Conservation (phyloP, 2,329 filamentous ascomycete species). For the Penicillium sp. region DNA sequence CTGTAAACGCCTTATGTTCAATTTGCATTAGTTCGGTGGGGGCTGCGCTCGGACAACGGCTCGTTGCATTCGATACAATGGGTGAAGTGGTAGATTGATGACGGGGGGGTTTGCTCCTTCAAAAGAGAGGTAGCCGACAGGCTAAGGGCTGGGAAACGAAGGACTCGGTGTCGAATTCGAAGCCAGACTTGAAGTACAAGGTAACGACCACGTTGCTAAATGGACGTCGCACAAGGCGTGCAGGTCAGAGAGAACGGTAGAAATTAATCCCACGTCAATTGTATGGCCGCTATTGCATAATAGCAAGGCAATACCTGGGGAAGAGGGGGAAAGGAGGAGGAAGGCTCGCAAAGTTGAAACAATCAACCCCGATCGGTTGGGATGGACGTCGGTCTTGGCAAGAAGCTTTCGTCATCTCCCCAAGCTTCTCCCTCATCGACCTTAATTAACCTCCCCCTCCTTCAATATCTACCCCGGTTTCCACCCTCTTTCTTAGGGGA, state of each 20-base stretch:
- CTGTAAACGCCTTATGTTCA: conserved; percentile 19
- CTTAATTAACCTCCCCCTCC: conserved; percentile 9
- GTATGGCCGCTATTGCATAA: not conserved
- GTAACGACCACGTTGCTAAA: conserved; percentile 14
- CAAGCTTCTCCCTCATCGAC: conserved; percentile 19
- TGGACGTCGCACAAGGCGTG: conserved; percentile 6
- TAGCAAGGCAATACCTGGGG: not conserved
- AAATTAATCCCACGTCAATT: not conserved
- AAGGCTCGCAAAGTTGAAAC: conserved; percentile 14
- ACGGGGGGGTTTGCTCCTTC: not conserved
- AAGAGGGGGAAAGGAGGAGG: conserved; percentile 1
- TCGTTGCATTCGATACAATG: not conserved
- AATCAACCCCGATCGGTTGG: conserved; percentile 13
- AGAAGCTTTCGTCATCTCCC: conserved; percentile 26
- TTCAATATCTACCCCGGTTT: conserved; percentile 5
- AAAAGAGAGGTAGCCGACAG: not conserved
- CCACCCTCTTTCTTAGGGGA: conserved; percentile 6
- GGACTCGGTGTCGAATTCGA: conserved; percentile 2
- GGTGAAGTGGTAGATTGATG: not conserved
- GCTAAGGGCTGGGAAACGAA: conserved; percentile 4
- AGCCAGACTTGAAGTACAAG: conserved; percentile 9
- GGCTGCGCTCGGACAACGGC: conserved; percentile 12
- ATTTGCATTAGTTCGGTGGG: conserved; percentile 23
- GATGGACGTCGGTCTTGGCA: conserved; percentile 25
- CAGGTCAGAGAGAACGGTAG: not conserved